Evolutionary conservation across 2,329 filamentous ascomycete species (phyloP).

Genomic region (Gliomastix tumulicola): DNA sequence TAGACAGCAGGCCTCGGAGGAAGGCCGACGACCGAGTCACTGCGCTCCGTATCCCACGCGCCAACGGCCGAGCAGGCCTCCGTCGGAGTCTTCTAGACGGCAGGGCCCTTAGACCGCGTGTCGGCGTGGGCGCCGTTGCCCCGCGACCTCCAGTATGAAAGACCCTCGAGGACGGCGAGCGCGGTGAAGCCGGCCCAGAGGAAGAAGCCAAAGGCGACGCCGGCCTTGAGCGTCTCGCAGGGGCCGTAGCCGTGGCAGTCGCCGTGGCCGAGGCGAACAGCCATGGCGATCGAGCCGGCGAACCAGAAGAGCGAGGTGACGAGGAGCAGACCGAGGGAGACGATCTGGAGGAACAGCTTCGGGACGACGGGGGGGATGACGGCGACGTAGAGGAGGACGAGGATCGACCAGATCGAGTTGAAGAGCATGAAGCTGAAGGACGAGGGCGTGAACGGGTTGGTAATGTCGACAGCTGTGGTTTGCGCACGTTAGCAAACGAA

Average conservation of each 20-base stretch:
- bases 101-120: too few relatives aligned
- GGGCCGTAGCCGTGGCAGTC: constrained; percentile 41
- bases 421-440: constrained; percentile 75
- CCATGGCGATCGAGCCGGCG: constrained; percentile 72
- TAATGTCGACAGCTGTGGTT: constrained; percentile 45
- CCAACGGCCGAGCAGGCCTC: too few relatives aligned
- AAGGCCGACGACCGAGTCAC: too few relatives aligned
- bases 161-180: constrained; percentile 37
- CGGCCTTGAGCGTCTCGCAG: constrained; percentile 57
- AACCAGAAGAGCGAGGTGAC: constrained; percentile 88
- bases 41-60: too few relatives aligned
- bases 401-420: constrained; percentile 66
- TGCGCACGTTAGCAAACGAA: too few relatives aligned
- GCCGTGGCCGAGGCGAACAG: constrained; percentile 53
- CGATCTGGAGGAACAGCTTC: constrained; percentile 54
- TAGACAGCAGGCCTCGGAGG: too few relatives aligned
- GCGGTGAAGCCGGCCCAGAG: constrained; percentile 47
- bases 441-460: constrained; percentile 48
- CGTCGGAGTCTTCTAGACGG: too few relatives aligned
- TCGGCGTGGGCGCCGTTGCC: too few relatives aligned
- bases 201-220: constrained; percentile 60
- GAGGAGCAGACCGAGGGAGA: constrained; percentile 59
- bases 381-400: constrained; percentile 64
- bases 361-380: constrained; percentile 58
- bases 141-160: constrained; percentile 34